A percentile compares a stretch with the other conserved stretches of the same genome.
These are phyloP conservation scores for Fusarium sacchari DNA, from an alignment of 2,329 filamentous ascomycete species.

Conservation along the genomic window DNA sequence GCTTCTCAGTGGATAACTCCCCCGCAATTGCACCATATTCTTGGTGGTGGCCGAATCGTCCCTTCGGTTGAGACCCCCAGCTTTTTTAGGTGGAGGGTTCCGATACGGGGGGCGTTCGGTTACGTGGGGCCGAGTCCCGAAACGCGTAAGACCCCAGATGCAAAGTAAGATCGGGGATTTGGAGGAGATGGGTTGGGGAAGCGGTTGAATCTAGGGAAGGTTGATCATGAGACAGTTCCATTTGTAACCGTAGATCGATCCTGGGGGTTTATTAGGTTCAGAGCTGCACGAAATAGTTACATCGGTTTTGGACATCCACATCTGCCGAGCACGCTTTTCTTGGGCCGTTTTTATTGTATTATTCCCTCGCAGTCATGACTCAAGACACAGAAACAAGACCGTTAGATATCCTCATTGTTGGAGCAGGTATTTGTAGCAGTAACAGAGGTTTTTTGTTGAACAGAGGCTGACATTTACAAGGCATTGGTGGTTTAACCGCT, in stretches of 20 bases:
- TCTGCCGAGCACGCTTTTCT: background rate
- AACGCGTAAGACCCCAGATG: background rate
- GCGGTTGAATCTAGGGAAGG: background rate
- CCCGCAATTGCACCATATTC: constrained; percentile 2
- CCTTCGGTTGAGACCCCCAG: background rate
- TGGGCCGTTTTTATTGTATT: background rate
- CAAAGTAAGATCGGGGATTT: background rate
- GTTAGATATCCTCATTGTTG: constrained; percentile 34
- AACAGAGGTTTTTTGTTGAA: accelerated
- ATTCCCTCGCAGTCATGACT: constrained; percentile 2
- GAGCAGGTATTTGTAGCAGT: constrained; percentile 23
- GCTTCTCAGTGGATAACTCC: background rate
- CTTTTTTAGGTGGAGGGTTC: constrained; percentile 21
- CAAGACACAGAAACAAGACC: background rate
- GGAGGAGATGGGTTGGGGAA: background rate
- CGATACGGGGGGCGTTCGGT: constrained; percentile 3
- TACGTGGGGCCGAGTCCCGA: constrained; percentile 34
- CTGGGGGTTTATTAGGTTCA: constrained; percentile 1
- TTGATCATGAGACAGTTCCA: background rate
- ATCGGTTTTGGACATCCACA: background rate
- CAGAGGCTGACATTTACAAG: constrained; percentile 28
- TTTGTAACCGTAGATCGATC: too few species aligned
- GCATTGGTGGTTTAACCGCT: constrained; percentile 60
- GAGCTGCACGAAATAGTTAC: background rate
- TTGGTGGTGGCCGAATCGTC: background rate